Percentiles rank a stretch among this genome's conserved stretches.
These are phyloP conservation scores for Omphalotus guepiniiformis DNA, from an alignment of 768 basidiomycete genomes.

Conservation along the genomic window DNA sequence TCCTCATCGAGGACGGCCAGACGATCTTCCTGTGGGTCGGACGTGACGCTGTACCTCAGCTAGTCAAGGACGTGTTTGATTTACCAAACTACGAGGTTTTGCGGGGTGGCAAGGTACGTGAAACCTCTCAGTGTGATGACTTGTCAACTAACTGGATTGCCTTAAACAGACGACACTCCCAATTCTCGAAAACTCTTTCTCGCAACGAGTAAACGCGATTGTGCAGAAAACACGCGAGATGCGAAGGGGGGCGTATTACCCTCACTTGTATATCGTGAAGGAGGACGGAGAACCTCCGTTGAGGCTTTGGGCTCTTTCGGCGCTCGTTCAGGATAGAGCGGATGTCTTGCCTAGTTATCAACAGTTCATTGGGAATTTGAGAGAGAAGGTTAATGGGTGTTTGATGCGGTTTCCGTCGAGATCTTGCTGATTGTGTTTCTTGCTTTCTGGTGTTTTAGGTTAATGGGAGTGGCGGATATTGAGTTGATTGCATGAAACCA, in stretches of 20 bases:
- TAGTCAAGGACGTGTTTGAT: conserved; percentile 92
- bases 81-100: conserved; percentile 84
- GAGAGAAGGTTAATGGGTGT: conserved; percentile 73
- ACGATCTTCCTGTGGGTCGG: conserved; percentile 98
- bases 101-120: conserved; percentile 85
- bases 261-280: conserved; percentile 94
- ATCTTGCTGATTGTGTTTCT: background rate
- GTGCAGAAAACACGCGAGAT: conserved; percentile 93
- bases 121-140: background rate
- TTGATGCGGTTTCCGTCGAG: background rate
- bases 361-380: conserved; percentile 86
- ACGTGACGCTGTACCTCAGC: conserved; percentile 95
- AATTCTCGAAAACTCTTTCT: conserved; percentile 87
- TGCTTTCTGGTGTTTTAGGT: background rate
- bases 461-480: conserved; percentile 12
- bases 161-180: conserved; percentile 75
- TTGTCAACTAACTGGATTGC: background rate
- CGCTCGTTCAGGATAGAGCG: conserved; percentile 92
- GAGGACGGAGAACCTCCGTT: conserved; percentile 96
- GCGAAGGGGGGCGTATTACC: conserved; percentile 88
- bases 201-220: conserved; percentile 91
- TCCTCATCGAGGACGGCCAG: conserved; percentile 96
- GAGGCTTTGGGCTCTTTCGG: conserved; percentile 91
- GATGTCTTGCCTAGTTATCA: conserved; percentile 95
- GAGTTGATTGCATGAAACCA: too few species aligned